These are phyloP conservation scores for Tinospora cordifolia DNA, from an alignment of 164 flowering plant genomes.

Conservation along the genomic window DNA sequence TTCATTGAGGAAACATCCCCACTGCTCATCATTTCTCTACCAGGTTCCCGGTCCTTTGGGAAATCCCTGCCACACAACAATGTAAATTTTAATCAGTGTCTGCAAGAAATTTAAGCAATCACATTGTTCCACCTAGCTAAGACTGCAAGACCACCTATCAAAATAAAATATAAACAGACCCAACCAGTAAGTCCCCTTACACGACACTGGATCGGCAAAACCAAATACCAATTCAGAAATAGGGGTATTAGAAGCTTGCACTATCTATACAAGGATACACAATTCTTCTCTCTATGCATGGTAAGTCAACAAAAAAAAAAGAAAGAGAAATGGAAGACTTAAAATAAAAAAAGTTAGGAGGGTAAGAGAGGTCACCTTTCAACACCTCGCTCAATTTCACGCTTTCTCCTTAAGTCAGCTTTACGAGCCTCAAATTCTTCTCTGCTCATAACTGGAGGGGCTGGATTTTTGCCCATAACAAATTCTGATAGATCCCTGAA, in stretches of 20 bases:
- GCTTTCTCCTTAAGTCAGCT: constrained; percentile 69
- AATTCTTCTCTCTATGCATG: not conserved
- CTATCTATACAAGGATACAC: too few relatives aligned
- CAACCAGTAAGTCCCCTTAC: too few relatives aligned
- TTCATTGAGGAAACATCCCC: constrained; percentile 45
- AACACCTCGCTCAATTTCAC: constrained; percentile 56
- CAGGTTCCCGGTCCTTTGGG: constrained; percentile 43
- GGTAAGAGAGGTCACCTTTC: constrained; percentile 30
- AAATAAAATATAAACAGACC: too few relatives aligned
- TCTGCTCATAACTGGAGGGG: constrained; percentile 61
- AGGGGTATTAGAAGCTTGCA: too few relatives aligned
- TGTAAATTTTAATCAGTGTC: not conserved
- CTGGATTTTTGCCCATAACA: constrained; percentile 48
- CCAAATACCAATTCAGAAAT: too few relatives aligned
- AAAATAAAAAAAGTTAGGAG: not conserved
- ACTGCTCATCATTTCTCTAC: constrained; percentile 47
- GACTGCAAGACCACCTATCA: too few relatives aligned
- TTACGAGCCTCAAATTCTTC: constrained; percentile 92
- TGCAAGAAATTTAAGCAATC: not conserved
- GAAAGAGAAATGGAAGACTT: too few relatives aligned
- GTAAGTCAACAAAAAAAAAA: not conserved
- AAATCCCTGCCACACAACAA: constrained; percentile 34
- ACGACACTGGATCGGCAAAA: too few relatives aligned
- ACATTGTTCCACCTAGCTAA: too few relatives aligned
- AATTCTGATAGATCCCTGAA: constrained; percentile 61